Percentiles rank a stretch among this genome's conserved stretches.
phyloP scores from a whole-genome alignment of 352 stramenopile species.

The Phytophthora cajani region DNA sequence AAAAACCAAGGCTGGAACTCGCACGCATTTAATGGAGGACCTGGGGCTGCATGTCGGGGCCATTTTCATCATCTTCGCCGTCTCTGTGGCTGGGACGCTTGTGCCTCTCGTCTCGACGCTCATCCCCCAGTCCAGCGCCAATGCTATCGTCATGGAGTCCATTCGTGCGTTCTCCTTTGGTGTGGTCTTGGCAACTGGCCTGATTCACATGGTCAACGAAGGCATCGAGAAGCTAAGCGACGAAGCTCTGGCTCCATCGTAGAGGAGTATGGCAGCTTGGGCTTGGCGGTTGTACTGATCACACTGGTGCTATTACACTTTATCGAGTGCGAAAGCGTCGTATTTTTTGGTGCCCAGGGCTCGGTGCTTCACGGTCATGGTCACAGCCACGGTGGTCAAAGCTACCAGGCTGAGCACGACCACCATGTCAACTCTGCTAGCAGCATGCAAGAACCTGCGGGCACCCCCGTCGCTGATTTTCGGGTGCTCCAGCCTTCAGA shows the following conservation, averaged over 20 bases:
- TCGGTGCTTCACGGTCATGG: conserved; percentile 26
- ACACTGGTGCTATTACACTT: conserved; percentile 58
- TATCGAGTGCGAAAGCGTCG: conserved; percentile 53
- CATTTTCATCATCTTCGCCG: conserved; percentile 52
- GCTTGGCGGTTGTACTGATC: conserved; percentile 50
- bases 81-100: conserved; percentile 39
- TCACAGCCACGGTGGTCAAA: conserved; percentile 25
- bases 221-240: conserved; percentile 54
- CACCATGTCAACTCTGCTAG: too few species aligned
- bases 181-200: conserved; percentile 58
- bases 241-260: conserved; percentile 48
- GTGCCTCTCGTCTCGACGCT: conserved; percentile 42
- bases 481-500: background rate
- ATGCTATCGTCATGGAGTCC: conserved; percentile 38
- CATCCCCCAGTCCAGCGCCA: conserved; percentile 16
- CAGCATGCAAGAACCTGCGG: background rate
- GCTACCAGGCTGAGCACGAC: background rate
- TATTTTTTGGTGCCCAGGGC: conserved; percentile 42
- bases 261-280: conserved; percentile 49
- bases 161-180: conserved; percentile 61
- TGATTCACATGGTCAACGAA: conserved; percentile 74
- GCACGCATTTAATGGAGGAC: conserved; percentile 21
- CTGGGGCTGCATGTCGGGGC: conserved; percentile 42
- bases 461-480: background rate
- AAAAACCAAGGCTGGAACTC: too few species aligned